These are phyloP conservation scores for Plasmopara halstedii DNA, from an alignment of 352 stramenopile species.

Conservation along the genomic window DNA sequence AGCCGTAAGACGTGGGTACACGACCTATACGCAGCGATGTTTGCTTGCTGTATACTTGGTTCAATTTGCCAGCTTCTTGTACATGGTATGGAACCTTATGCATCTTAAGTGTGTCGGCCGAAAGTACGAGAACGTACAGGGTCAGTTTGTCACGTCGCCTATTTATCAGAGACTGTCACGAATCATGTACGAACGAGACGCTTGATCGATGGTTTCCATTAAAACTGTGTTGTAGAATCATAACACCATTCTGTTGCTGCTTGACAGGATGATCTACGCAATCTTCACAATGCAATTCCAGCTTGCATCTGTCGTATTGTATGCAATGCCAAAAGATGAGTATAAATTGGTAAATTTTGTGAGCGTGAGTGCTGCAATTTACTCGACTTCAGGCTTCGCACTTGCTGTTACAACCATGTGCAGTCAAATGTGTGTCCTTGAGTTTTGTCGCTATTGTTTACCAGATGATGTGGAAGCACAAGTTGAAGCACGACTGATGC, in stretches of 20 bases:
- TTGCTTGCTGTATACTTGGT: slow-evolving; percentile 33
- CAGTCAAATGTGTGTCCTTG: slow-evolving; percentile 34
- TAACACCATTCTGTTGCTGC: background rate
- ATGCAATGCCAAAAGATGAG: slow-evolving; percentile 21
- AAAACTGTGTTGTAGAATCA: background rate
- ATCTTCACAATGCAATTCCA: slow-evolving; percentile 57
- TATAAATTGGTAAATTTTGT: slow-evolving; percentile 26
- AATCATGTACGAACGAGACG: slow-evolving; percentile 50
- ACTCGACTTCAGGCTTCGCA: slow-evolving; percentile 27
- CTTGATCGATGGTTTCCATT: background rate
- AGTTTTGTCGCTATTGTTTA: slow-evolving; percentile 30
- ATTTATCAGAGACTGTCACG: slow-evolving; percentile 56
- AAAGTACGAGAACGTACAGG: slow-evolving; percentile 58
- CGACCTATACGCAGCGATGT: slow-evolving; percentile 30
- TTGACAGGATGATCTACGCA: slow-evolving; percentile 40
- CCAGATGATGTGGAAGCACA: slow-evolving; percentile 39
- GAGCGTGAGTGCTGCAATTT: slow-evolving; percentile 30
- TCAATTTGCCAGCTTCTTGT: slow-evolving; percentile 39
- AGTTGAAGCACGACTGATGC: slow-evolving; percentile 29
- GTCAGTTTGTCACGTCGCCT: slow-evolving; percentile 50
- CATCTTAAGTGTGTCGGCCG: slow-evolving; percentile 39
- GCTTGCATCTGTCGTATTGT: slow-evolving; percentile 33
- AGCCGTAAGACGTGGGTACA: slow-evolving; percentile 31
- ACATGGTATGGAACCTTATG: slow-evolving; percentile 34
- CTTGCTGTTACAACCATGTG: slow-evolving; percentile 41